A percentile compares a stretch with the other conserved stretches of the same genome.
These are phyloP conservation scores for Rhizodiscina lignyota DNA, from an alignment of 495 filamentous ascomycete genomes.

Conservation along the genomic window DNA sequence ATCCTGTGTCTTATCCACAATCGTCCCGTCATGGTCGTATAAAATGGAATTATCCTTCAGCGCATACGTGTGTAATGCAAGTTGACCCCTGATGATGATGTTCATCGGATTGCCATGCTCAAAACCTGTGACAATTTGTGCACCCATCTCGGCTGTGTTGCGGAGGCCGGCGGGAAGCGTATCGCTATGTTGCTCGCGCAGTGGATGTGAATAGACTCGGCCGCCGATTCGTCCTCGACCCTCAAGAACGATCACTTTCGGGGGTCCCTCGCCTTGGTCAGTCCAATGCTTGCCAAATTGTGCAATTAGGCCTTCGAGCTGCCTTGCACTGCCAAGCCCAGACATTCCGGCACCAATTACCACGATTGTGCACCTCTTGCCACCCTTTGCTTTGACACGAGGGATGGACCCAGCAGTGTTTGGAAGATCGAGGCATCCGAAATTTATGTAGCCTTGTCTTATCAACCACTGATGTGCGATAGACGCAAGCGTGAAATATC, in stretches of 20 bases:
- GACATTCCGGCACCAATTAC: conserved; percentile 91
- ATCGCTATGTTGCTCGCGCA: conserved; percentile 40
- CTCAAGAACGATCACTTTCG: conserved; percentile 71
- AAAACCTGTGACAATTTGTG: conserved; percentile 94
- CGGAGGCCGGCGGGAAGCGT: conserved; percentile 31
- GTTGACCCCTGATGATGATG: conserved; percentile 74
- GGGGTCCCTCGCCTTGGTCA: conserved; percentile 41
- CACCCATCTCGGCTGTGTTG: conserved; percentile 89
- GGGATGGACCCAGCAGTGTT: conserved; percentile 16
- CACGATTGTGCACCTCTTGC: conserved; percentile 51
- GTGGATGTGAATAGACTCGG: conserved; percentile 78
- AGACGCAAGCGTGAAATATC: conserved; percentile 81
- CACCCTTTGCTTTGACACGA: conserved; percentile 21
- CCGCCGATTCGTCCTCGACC: conserved; percentile 81
- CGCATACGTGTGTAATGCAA: conserved; percentile 72
- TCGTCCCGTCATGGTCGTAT: conserved; percentile 72
- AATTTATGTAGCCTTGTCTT: conserved; percentile 90
- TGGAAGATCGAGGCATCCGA: conserved; percentile 52
- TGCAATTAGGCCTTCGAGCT: conserved; percentile 66
- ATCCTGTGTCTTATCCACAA: conserved; percentile 68
- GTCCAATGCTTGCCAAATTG: conserved; percentile 56
- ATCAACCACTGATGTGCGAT: conserved; percentile 88
- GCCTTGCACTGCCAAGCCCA: conserved; percentile 80
- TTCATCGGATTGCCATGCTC: conserved; percentile 89
- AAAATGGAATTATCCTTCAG: conserved; percentile 75